Evolutionary conservation across 2,329 filamentous ascomycete genomes (phyloP).

Genomic region (Fusarium citri): DNA sequence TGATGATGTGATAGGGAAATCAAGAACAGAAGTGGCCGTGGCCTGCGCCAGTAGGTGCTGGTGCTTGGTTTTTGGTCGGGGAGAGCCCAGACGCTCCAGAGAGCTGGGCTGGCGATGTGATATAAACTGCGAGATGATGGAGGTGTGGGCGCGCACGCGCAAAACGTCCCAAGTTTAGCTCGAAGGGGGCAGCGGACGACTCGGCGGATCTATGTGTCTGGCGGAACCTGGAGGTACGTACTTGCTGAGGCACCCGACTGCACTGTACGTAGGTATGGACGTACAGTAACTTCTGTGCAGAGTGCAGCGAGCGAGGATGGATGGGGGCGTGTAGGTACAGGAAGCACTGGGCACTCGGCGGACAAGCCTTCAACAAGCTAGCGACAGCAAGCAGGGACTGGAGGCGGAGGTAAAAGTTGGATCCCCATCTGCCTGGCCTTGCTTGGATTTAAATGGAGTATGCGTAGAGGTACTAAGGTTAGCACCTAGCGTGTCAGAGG

Average conservation of each 20-base stretch:
- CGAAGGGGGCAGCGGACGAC: constrained; percentile 41
- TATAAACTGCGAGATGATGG: constrained; percentile 45
- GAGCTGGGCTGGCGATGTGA: constrained; percentile 47
- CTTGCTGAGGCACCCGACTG: constrained; percentile 1
- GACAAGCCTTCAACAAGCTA: constrained; percentile 39
- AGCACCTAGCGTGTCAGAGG: constrained; percentile 18
- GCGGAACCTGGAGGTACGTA: constrained; percentile 31
- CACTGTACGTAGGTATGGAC: constrained; percentile 14
- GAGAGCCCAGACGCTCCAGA: constrained; percentile 41
- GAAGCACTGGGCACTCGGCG: constrained; percentile 38
- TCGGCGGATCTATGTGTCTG: constrained; percentile 40
- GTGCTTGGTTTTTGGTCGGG: constrained; percentile 40
- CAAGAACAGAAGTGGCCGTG: constrained; percentile 28
- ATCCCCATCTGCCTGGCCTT: constrained; percentile 32
- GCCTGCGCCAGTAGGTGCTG: constrained; percentile 41
- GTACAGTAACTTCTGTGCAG: background rate
- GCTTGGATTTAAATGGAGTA: constrained; percentile 22
- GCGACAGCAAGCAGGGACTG: constrained; percentile 41
- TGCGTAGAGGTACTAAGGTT: constrained; percentile 2
- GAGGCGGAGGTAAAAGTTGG: constrained; percentile 38
- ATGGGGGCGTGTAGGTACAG: constrained; percentile 37
- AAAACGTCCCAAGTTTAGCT: constrained; percentile 46
- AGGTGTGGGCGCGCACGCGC: constrained; percentile 46
- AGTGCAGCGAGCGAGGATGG: constrained; percentile 21
- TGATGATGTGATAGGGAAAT: constrained; percentile 7